Percentiles rank a stretch among this genome's conserved stretches.
These are phyloP conservation scores for Arthrobotrys sphaeroides DNA, from an alignment of 2,329 filamentous ascomycete species.

Conservation along the genomic window DNA sequence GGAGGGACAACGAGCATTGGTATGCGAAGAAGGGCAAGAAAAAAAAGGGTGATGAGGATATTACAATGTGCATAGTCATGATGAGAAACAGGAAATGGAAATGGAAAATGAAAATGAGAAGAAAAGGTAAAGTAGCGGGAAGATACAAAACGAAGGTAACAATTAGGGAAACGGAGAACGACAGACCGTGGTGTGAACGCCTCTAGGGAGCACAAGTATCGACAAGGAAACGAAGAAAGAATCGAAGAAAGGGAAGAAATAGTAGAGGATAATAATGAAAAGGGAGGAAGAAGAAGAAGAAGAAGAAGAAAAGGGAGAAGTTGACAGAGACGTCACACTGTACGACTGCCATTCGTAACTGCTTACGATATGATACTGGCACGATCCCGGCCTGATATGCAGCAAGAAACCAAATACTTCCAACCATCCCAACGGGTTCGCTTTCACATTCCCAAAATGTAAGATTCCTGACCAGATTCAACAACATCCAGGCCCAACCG, in stretches of 20 bases:
- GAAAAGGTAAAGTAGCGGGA: background rate
- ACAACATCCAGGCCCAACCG: slow-evolving; percentile 12
- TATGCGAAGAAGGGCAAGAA: background rate
- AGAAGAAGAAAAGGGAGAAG: slow-evolving; percentile 6
- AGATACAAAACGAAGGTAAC: slow-evolving; percentile 10
- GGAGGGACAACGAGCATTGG: background rate
- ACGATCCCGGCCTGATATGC: slow-evolving; percentile 28
- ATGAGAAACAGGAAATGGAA: background rate
- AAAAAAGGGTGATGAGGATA: too few relatives aligned
- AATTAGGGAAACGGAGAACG: slow-evolving; percentile 11
- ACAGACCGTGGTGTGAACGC: slow-evolving; percentile 17
- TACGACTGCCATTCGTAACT: slow-evolving; percentile 15
- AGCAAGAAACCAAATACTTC: slow-evolving; percentile 25
- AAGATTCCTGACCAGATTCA: slow-evolving; percentile 26
- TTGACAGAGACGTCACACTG: slow-evolving; percentile 5
- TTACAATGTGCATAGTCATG: slow-evolving; percentile 45
- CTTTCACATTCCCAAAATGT: slow-evolving; percentile 27
- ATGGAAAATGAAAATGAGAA: background rate
- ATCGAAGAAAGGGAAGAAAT: background rate
- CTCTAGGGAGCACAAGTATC: slow-evolving; percentile 17
- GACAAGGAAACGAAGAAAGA: slow-evolving; percentile 9
- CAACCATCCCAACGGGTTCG: background rate
- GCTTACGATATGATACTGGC: slow-evolving; percentile 33
- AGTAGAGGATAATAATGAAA: background rate
- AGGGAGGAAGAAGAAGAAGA: background rate